A percentile compares a stretch with the other conserved stretches of the same genome.
Conservation (phyloP, 2,329 filamentous ascomycete species). For the Phaeosphaeriaceae sp. region DNA sequence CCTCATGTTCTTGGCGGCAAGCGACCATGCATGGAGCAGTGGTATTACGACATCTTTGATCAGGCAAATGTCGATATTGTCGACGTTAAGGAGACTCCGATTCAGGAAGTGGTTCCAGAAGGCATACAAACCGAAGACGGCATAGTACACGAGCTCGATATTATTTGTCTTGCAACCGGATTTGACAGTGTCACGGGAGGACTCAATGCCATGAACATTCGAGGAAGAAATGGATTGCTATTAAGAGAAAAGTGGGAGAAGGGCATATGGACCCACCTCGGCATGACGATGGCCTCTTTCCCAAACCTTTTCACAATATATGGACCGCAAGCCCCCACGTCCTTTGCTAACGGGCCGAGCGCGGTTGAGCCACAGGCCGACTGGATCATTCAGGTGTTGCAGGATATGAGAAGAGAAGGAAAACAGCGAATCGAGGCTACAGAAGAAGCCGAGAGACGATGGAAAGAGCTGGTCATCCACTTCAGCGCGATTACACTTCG, state of each 20-base stretch:
- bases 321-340: constrained; percentile 51
- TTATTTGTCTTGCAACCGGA: constrained; percentile 45
- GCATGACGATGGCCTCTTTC: constrained; percentile 43
- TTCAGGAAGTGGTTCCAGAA: constrained; percentile 35
- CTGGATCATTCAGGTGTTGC: constrained; percentile 48
- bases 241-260: constrained; percentile 35
- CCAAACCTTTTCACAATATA: constrained; percentile 49
- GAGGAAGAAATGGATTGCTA: constrained; percentile 1
- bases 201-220: constrained; percentile 7
- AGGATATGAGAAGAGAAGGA: constrained; percentile 34
- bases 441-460: constrained; percentile 45
- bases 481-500: constrained; percentile 4
- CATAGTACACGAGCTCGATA: constrained; percentile 41
- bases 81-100: constrained; percentile 42
- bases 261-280: constrained; percentile 45
- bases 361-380: constrained; percentile 49
- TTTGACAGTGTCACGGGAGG: constrained; percentile 43
- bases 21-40: constrained; percentile 49
- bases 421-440: constrained; percentile 43
- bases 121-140: constrained; percentile 44
- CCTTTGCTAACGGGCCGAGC: constrained; percentile 51
- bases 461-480: constrained; percentile 30
- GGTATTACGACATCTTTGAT: constrained; percentile 52
- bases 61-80: constrained; percentile 46
- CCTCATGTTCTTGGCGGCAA: constrained; percentile 51